Base-by-base conservation (phyloP, 169 alveolate genomes). In the Babesia sp. region DNA sequence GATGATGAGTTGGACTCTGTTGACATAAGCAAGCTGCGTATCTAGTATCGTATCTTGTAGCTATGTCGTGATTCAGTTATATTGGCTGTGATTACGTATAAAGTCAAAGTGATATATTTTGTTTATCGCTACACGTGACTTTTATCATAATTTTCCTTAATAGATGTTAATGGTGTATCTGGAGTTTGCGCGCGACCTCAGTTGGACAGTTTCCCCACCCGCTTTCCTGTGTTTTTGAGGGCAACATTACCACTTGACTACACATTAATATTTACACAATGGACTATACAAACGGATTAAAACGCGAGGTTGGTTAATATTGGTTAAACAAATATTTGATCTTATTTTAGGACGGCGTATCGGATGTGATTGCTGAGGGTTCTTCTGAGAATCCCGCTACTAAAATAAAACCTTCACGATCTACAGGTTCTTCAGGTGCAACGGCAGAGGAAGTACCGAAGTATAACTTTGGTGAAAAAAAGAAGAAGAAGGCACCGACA, bases 391-490 rank as follows among this genome's bases (percentile, higher is more conserved):
- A 2, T 16, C 0, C 71, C 18, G 56, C 57, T 33, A 42, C 18
- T 1, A 14, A 41, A 5, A 12, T 55, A n/a, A n/a, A n/a, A 5
- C n/a, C 64, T n/a, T 14, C 8, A 28, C 9, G 45, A 8, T 24
- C 44, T 55, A 28, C n/a, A n/a, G n/a, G n/a, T n/a, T n/a, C 39
- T 28, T 8, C 64, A 9, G 64, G 26, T 42, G 63, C 56, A 44
- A 78, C 72, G 42, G 57, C 66, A 14, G 90, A 71, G 42, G 80
- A 69, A 9, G 71, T 82, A 2, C 93, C 86, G 42, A 66, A 72
- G 66, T 90, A 86, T 69, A 91, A 94, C 80, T 94, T 94, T 63
- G 95, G 95, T 77, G 94, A 93, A 44, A 87, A 87, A 63, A 91
- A 90, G 83, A 91, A 92, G 77, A 94, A 94, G 90, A 91, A 90